Base-by-base conservation (phyloP, 805 yeast genomes). In the Sugiyamaella lignohabitans region DNA sequence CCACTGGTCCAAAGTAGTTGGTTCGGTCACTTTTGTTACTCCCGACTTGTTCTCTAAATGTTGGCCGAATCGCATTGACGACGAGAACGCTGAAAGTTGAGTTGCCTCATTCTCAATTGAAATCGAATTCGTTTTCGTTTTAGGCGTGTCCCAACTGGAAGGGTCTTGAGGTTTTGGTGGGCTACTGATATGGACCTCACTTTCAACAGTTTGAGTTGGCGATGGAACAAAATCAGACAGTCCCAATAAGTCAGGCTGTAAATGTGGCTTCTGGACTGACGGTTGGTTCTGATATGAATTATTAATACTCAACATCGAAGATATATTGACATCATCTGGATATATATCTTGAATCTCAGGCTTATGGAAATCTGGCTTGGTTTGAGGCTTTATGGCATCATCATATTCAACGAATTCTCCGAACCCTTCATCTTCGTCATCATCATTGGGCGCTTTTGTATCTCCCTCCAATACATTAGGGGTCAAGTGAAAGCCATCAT, bases 391-490 rank as follows among this genome's bases (percentile, higher is more conserved):
- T n/a, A n/a, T n/a, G n/a, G n/a, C n/a, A n/a, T 42, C 32, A 14
- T 73, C 82, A 5, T 75, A 76, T 53, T 78, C 85, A 5, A 80
- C 80, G 56, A 57, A 58, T 20, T 58, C 61, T 18, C 70, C 83
- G 40, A 79, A 77, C 53, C 72, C 76, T 38, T 57, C 61, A 20
- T 56, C 59, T 19, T 49, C 55, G 14, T 37, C 52, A 3, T 10
- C 42, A 11, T 24, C 27, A n/a, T 24, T 38, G 2, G 40, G 18
- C 19, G 22, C 8, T 6, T 5, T 40, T 35, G 17, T 11, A 43
- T 22, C 4, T 27, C 18, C 20, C 5, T 19, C n/a, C n/a, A n/a
- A n/a, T n/a, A n/a, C n/a, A n/a, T 21, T 41, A 24, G 30, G 36
- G 11, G 39, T 10, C 18, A 17, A 29, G 5, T 5, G 32, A 22